Percentiles rank a stretch among this genome's conserved stretches.
Conservation (phyloP, 441 rosid genomes). For the Mallotus japonicus region DNA sequence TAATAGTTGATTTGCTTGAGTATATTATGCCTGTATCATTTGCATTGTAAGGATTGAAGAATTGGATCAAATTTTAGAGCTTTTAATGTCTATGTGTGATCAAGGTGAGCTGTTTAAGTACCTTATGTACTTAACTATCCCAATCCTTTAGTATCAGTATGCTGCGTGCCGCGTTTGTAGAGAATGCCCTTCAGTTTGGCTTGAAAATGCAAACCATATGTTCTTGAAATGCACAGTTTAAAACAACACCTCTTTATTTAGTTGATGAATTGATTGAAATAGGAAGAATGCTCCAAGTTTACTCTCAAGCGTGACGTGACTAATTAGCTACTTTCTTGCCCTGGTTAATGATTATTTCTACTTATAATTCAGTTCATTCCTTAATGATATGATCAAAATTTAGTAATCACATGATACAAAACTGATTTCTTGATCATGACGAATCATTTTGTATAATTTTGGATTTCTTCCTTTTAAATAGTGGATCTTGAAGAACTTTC, state of each 20-base stretch:
- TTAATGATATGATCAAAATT: background rate
- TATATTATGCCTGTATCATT: too few species aligned
- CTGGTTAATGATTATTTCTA: background rate
- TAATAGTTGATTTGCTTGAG: too few species aligned
- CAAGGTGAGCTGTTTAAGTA: background rate
- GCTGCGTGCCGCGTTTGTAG: background rate
- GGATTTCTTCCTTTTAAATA: background rate
- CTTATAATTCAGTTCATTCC: background rate
- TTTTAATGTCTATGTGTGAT: background rate
- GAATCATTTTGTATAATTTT: background rate
- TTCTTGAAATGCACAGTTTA: background rate
- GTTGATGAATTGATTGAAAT: background rate
- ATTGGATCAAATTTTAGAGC: background rate
- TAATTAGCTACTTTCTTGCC: background rate
- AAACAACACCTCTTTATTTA: background rate
- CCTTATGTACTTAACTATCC: background rate
- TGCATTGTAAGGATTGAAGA: background rate
- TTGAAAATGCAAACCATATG: background rate
- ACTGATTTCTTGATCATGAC: background rate
- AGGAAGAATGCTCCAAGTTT: background rate
- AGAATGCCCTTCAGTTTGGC: background rate
- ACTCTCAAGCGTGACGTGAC: background rate
- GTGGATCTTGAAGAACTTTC: slow-evolving; percentile 1
- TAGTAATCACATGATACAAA: background rate
- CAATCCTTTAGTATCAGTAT: background rate